Percentiles rank a stretch among this genome's conserved stretches.
These are phyloP conservation scores for Cladosporium oxysporum DNA, from an alignment of 2,329 filamentous ascomycete genomes.

Conservation along the genomic window DNA sequence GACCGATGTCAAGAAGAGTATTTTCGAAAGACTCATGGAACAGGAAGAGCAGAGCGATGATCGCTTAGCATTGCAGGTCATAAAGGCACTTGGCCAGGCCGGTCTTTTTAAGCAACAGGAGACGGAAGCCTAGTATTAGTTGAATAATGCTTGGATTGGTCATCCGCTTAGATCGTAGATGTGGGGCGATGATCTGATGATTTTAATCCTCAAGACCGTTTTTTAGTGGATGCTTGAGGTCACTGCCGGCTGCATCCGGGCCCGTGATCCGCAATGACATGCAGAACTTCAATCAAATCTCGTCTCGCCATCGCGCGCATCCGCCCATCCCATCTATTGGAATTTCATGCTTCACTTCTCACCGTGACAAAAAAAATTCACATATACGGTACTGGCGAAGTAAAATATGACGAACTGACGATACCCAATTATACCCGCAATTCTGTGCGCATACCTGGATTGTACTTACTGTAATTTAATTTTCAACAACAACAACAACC, in stretches of 20 bases:
- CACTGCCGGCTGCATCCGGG: slow-evolving; percentile 12
- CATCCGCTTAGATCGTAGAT: slow-evolving; percentile 18
- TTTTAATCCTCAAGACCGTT: background rate
- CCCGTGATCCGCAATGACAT: slow-evolving; percentile 15
- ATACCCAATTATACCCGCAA: background rate
- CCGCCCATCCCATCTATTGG: background rate
- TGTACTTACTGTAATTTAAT: slow-evolving; percentile 2
- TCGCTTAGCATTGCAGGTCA: slow-evolving; percentile 45
- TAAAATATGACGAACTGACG: background rate
- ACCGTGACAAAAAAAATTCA: background rate
- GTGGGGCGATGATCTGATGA: slow-evolving; percentile 17
- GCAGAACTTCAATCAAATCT: slow-evolving; percentile 16
- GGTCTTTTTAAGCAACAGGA: slow-evolving; percentile 40
- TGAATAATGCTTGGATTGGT: slow-evolving; percentile 11
- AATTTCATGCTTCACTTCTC: background rate
- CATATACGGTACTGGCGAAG: background rate
- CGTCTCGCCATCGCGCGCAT: slow-evolving; percentile 14
- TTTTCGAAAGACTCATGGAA: slow-evolving; percentile 41
- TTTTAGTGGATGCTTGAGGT: slow-evolving; percentile 16
- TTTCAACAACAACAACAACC: slow-evolving; percentile 13
- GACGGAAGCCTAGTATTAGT: slow-evolving; percentile 7
- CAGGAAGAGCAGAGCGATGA: slow-evolving; percentile 48
- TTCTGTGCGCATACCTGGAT: background rate
- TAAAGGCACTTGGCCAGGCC: slow-evolving; percentile 48
- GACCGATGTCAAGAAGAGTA: slow-evolving; percentile 25